Conservation (phyloP, 2,329 filamentous ascomycete species). For the Fusarium circinatum region DNA sequence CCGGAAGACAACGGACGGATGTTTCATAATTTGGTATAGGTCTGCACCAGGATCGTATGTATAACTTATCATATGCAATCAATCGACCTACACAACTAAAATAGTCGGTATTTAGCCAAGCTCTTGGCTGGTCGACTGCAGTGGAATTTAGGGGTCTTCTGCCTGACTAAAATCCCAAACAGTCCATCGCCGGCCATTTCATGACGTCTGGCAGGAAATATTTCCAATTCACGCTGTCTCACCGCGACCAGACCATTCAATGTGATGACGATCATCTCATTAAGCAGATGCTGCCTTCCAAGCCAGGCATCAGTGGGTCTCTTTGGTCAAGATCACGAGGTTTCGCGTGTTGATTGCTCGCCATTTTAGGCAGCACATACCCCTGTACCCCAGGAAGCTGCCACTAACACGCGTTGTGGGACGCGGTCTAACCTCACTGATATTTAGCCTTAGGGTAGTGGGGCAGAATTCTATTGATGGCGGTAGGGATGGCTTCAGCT, state of each 20-base stretch:
- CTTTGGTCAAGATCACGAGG: conserved; percentile 31
- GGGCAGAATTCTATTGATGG: conserved; percentile 3
- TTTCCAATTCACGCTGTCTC: conserved; percentile 30
- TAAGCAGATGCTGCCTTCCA: background rate
- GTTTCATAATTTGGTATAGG: background rate
- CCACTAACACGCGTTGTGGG: conserved; percentile 20
- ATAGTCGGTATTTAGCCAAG: background rate
- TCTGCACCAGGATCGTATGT: background rate
- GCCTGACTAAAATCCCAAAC: conserved; percentile 18
- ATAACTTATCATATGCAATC: background rate
- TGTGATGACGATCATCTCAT: conserved; percentile 15
- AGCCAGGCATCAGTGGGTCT: conserved; percentile 39
- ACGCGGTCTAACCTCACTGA: conserved; percentile 21
- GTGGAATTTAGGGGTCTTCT: conserved; percentile 10
- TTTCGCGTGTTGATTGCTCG: conserved; percentile 36
- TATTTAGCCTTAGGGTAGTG: conserved; percentile 17
- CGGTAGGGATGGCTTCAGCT: conserved; percentile 27
- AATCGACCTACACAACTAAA: background rate
- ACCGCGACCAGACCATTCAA: conserved; percentile 5
- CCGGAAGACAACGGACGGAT: background rate
- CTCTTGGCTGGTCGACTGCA: background rate
- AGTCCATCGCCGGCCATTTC: conserved; percentile 17
- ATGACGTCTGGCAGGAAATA: background rate
- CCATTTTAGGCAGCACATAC: conserved; percentile 40
- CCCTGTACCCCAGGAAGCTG: conserved; percentile 12